These are phyloP conservation scores for Phytophthora tubulina DNA, from an alignment of 352 stramenopile species.

Conservation along the genomic window DNA sequence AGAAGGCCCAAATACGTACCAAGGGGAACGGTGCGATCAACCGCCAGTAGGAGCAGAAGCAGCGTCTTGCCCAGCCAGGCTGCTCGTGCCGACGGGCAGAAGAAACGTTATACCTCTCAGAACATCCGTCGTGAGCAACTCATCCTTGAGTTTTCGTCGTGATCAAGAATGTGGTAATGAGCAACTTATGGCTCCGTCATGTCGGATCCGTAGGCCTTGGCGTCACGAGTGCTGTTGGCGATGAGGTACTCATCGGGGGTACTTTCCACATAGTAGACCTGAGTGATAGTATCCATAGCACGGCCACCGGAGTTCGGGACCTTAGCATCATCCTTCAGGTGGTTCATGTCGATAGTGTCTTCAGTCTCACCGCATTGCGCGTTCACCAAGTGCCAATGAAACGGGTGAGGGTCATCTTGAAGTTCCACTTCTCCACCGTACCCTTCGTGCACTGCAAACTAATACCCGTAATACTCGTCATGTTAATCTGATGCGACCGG, in stretches of 20 bases:
- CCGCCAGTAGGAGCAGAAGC: too few relatives aligned
- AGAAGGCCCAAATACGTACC: too few relatives aligned
- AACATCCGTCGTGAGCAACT: too few relatives aligned
- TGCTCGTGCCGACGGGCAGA: too few relatives aligned
- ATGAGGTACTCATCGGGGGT: constrained; percentile 71
- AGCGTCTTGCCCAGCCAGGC: too few relatives aligned
- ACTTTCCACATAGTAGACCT: constrained; percentile 79
- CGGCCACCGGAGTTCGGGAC: constrained; percentile 69
- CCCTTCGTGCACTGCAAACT: constrained; percentile 69
- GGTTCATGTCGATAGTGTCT: constrained; percentile 71
- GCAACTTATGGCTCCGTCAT: constrained; percentile 73
- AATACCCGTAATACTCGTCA: constrained; percentile 48
- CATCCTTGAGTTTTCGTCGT: constrained; percentile 84
- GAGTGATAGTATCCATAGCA: constrained; percentile 48
- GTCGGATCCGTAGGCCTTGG: constrained; percentile 70
- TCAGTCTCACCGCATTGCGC: constrained; percentile 74
- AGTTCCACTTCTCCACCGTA: constrained; percentile 84
- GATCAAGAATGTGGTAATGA: constrained; percentile 79
- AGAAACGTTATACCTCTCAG: too few relatives aligned
- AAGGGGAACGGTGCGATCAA: too few relatives aligned
- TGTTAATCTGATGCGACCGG: constrained; percentile 63
- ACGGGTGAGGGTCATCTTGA: constrained; percentile 83
- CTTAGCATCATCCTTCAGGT: constrained; percentile 71
- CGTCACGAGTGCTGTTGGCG: constrained; percentile 50
- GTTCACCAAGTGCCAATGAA: constrained; percentile 86